Conservation (phyloP, 208 protist genomes). For the Leptomonas pyrrhocoris region DNA sequence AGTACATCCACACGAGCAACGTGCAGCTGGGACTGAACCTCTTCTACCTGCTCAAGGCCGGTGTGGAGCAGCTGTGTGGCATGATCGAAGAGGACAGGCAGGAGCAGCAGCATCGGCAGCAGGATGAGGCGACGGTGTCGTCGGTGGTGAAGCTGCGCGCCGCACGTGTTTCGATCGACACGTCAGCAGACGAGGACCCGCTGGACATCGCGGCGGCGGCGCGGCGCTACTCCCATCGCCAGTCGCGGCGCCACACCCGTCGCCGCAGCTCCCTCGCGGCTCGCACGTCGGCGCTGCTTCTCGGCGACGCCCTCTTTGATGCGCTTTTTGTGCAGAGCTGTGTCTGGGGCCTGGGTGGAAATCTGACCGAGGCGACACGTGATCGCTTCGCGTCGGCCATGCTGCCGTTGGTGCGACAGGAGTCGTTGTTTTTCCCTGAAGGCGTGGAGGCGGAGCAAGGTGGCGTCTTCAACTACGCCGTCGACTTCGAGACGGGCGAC, state of each 20-base stretch:
- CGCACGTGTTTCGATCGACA: not conserved
- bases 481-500: slow-evolving; percentile 70
- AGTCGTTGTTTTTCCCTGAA: slow-evolving; percentile 62
- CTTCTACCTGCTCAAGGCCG: slow-evolving; percentile 84
- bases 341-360: slow-evolving; percentile 96
- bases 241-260: slow-evolving; percentile 45
- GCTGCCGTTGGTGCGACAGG: slow-evolving; percentile 63
- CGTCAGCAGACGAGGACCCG: not conserved
- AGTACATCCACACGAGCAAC: slow-evolving; percentile 89
- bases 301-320: slow-evolving; percentile 82
- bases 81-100: slow-evolving; percentile 41
- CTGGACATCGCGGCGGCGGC: not conserved
- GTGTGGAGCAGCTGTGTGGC: slow-evolving; percentile 34
- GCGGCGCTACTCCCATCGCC: slow-evolving; percentile 46
- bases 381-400: slow-evolving; percentile 81
- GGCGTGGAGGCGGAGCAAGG: slow-evolving; percentile 43
- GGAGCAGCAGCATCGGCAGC: slow-evolving; percentile 33
- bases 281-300: slow-evolving; percentile 41
- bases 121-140: slow-evolving; percentile 7
- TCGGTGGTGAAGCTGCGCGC: slow-evolving; percentile 7
- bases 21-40: slow-evolving; percentile 84
- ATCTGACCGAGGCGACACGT: slow-evolving; percentile 85
- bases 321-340: slow-evolving; percentile 93
- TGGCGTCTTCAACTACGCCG: slow-evolving; percentile 93
- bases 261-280: slow-evolving; percentile 51